Evolutionary conservation across 768 basidiomycete species (phyloP).

Genomic region (Xanthoconium stramineum): DNA sequence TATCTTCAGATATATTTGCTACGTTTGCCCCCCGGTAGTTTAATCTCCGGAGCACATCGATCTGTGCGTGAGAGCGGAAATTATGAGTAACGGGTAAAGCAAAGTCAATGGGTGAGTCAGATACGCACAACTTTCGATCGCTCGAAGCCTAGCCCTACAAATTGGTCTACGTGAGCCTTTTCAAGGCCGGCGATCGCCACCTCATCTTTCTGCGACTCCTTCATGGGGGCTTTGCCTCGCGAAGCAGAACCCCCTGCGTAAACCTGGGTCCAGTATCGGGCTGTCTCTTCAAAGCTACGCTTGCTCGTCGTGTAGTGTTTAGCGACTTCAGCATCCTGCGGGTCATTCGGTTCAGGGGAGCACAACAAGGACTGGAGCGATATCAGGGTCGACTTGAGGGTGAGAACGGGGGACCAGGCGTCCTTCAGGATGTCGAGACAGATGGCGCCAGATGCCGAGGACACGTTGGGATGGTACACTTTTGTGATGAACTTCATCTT

Average conservation of each 20-base stretch:
- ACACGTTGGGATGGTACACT: slow-evolving; percentile 94
- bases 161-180: slow-evolving; percentile 77
- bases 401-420: slow-evolving; percentile 94
- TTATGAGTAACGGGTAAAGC: background rate
- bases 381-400: slow-evolving; percentile 94
- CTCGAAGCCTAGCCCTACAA: slow-evolving; percentile 80
- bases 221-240: slow-evolving; percentile 36
- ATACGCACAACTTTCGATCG: slow-evolving; percentile 78
- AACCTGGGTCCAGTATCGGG: slow-evolving; percentile 89
- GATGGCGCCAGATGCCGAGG: slow-evolving; percentile 91
- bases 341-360: slow-evolving; percentile 93
- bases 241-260: slow-evolving; percentile 76
- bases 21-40: slow-evolving; percentile 87
- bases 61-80: slow-evolving; percentile 40
- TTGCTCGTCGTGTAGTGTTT: slow-evolving; percentile 94
- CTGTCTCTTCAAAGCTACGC: slow-evolving; percentile 86
- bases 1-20: slow-evolving; percentile 75
- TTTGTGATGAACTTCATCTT: slow-evolving; percentile 99
- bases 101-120: no score
- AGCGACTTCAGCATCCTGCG: slow-evolving; percentile 97
- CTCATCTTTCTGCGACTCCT: slow-evolving; percentile 39
- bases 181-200: slow-evolving; percentile 79
- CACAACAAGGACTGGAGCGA: slow-evolving; percentile 91
- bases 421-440: slow-evolving; percentile 86
- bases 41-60: slow-evolving; percentile 81